phyloP scores from a whole-genome alignment of 495 filamentous ascomycete genomes.

The Penicillium cinerascens region DNA sequence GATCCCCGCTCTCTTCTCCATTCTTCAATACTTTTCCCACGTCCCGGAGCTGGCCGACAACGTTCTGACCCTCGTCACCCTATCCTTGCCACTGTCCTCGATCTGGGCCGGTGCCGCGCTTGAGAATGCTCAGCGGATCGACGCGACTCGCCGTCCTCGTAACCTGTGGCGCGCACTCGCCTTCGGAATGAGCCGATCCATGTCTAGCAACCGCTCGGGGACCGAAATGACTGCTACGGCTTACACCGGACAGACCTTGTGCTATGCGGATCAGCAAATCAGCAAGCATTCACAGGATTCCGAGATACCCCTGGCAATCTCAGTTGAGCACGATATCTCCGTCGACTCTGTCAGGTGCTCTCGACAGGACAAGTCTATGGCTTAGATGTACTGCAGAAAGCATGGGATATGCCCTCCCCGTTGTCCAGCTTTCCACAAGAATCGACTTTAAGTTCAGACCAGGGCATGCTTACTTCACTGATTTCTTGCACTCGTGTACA shows the following conservation, averaged over 20 bases:
- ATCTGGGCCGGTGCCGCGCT: conserved; percentile 65
- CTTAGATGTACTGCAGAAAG: not conserved
- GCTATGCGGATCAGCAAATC: conserved; percentile 24
- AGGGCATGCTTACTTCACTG: not conserved
- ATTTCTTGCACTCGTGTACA: not conserved
- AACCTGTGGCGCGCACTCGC: conserved; percentile 30
- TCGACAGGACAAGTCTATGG: conserved; percentile 4
- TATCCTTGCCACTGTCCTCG: conserved; percentile 76
- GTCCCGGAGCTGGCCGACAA: conserved; percentile 60
- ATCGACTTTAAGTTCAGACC: not conserved
- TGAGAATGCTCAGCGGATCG: conserved; percentile 9
- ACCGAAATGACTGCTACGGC: conserved; percentile 13
- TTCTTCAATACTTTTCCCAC: conserved; percentile 52
- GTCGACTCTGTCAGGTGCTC: conserved; percentile 12
- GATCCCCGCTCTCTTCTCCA: conserved; percentile 74
- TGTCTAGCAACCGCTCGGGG: conserved; percentile 12
- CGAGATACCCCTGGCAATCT: conserved; percentile 25
- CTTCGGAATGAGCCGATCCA: conserved; percentile 15
- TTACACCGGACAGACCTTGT: conserved; percentile 22
- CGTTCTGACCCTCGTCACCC: conserved; percentile 61
- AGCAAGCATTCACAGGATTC: conserved; percentile 13
- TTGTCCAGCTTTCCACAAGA: not conserved
- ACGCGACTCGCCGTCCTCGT: conserved; percentile 9
- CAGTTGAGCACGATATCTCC: conserved; percentile 35
- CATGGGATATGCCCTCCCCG: not conserved